These are phyloP conservation scores for Moricandia moricandioides DNA, from an alignment of 345 rosid genomes.

Conservation along the genomic window DNA sequence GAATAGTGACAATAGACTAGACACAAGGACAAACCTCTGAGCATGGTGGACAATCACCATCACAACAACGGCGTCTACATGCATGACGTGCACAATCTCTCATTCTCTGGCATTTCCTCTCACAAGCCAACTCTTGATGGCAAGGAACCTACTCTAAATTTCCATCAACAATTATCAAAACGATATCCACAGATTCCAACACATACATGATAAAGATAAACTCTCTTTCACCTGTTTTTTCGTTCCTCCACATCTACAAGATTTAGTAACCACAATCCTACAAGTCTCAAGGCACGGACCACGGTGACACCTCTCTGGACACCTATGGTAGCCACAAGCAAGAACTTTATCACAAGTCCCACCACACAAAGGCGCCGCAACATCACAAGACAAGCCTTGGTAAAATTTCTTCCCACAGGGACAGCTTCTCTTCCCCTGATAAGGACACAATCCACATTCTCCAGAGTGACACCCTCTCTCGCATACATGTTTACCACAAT, in stretches of 20 bases:
- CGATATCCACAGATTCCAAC: too few species aligned
- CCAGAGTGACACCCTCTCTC: slow-evolving; percentile 74
- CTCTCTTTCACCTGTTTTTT: slow-evolving; percentile 53
- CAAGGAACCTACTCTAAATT: slow-evolving; percentile 53
- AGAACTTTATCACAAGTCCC: slow-evolving; percentile 75
- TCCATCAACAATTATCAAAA: too few species aligned
- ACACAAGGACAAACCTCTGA: slow-evolving; percentile 52
- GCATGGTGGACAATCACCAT: slow-evolving; percentile 89
- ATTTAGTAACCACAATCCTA: slow-evolving; percentile 64
- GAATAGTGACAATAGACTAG: background rate
- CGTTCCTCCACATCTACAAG: slow-evolving; percentile 67
- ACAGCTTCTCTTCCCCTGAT: slow-evolving; percentile 78
- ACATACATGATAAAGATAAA: too few species aligned
- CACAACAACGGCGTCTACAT: slow-evolving; percentile 89
- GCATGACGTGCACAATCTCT: slow-evolving; percentile 95
- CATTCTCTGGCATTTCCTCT: slow-evolving; percentile 71
- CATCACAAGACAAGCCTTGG: slow-evolving; percentile 80
- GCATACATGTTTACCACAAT: slow-evolving; percentile 74
- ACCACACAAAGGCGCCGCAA: slow-evolving; percentile 64
- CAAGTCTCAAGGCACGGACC: slow-evolving; percentile 83
- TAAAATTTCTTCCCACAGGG: slow-evolving; percentile 80
- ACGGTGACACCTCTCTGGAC: slow-evolving; percentile 84
- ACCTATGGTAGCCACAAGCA: slow-evolving; percentile 68
- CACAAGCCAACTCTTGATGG: slow-evolving; percentile 88
- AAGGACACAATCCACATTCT: slow-evolving; percentile 72